Evolutionary conservation across 805 yeast species (phyloP).

Genomic region (Cyberlindnera japonica): DNA sequence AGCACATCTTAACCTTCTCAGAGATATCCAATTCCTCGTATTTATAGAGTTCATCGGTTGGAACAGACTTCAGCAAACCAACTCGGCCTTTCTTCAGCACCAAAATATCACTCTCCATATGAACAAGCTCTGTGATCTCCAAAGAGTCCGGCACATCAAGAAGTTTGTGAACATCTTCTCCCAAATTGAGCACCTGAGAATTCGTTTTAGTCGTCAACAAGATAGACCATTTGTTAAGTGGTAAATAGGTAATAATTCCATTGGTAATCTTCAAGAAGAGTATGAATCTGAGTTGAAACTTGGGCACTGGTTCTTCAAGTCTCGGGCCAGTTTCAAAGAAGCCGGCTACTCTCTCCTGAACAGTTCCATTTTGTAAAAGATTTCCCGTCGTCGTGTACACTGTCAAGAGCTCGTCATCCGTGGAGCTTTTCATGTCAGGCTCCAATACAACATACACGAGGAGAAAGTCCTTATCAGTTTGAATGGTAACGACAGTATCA

Average conservation of each 20-base stretch:
- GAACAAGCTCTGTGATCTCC: slow-evolving; percentile 2
- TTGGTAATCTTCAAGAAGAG: slow-evolving; percentile 27
- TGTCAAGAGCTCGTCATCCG: slow-evolving; percentile 22
- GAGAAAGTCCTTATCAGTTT: slow-evolving; percentile 34
- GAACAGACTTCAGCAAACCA: neutral
- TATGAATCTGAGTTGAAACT: slow-evolving; percentile 25
- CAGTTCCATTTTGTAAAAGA: slow-evolving; percentile 26
- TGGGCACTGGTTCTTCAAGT: slow-evolving; percentile 24
- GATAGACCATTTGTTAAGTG: slow-evolving; percentile 17
- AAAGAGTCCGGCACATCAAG: slow-evolving; percentile 6
- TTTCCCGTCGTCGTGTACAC: slow-evolving; percentile 20
- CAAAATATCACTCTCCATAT: neutral
- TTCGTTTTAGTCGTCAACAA: slow-evolving; percentile 17
- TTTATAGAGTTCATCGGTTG: neutral
- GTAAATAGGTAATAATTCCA: slow-evolving; percentile 22
- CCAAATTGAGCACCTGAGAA: slow-evolving; percentile 19
- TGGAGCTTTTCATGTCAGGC: slow-evolving; percentile 3
- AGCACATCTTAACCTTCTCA: neutral
- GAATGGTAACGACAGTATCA: slow-evolving; percentile 28
- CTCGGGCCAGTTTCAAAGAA: slow-evolving; percentile 18
- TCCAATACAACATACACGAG: slow-evolving; percentile 33
- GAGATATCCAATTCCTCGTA: slow-evolving; percentile 1
- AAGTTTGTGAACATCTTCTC: slow-evolving; percentile 12
- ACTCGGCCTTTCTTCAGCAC: slow-evolving; percentile 10
- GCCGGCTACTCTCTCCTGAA: slow-evolving; percentile 14